Evolutionary conservation across 495 filamentous ascomycete genomes (phyloP), one percentile per base, ranked within the genome.

Genomic region (Penicillium ucsense): DNA sequence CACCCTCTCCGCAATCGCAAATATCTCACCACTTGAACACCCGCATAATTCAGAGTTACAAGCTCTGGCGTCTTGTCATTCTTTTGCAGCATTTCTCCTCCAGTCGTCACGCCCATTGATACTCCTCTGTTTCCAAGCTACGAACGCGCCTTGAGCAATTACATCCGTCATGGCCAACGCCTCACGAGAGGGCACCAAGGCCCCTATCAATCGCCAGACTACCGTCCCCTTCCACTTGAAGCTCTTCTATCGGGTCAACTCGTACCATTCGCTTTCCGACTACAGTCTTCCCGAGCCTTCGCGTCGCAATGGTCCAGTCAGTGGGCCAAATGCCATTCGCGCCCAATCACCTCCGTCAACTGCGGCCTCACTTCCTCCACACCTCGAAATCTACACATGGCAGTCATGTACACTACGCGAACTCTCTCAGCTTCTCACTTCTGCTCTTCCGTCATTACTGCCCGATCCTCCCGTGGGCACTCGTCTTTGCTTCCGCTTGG

Each of bases 341-440:
- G 57, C 66, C 34, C 47, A 65, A 48, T 53, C 64, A 34, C 57
- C 64, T 45, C 50, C 62, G 30, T 50, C 62, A 46, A 50, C 60
- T 39, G 50, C 73, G 32, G 51, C 60, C 41, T 63, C 73, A 28
- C 78, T 86, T 27, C 83, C 85, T 29, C 70, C 79, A 4, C 80
- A 85, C 64, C 74, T 92, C 32, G 74, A 87, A 49, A 85, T 96
- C 60, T 90, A 95, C 76, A 91, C 89, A 56, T 95, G 88, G 88
- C 77, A 77, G 47, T 79, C 78, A 59, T 90, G 86, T 72, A 87
- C 88, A 8, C 79, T 98, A 10, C 72, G 75, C 56, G 89, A 96
- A 67, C 83, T 96, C 33, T 78, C 84, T 5, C 79, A 84, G 57
- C 82, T 95, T 12, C 78, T 90, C 40, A 77, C 76, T 35, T 68